Percentiles rank a stretch among this genome's conserved stretches.
Evolutionary conservation across 306 rosid genomes (phyloP).

Genomic region (Betula pendula): DNA sequence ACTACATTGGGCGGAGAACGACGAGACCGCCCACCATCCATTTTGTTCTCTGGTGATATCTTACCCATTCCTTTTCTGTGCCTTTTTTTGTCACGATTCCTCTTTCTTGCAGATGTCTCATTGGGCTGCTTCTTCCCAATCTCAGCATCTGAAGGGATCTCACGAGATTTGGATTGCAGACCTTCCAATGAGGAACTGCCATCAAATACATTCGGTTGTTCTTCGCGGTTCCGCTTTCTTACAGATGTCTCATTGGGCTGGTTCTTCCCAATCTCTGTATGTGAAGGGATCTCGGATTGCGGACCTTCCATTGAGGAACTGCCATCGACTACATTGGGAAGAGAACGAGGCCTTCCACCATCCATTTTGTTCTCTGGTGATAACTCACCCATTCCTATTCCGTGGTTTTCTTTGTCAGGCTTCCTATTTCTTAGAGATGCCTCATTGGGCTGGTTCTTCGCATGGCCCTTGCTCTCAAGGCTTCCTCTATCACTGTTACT

Average conservation of each 20-base stretch:
- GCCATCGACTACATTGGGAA: slow-evolving; percentile 23
- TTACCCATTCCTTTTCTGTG: slow-evolving; percentile 22
- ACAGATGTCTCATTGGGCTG: slow-evolving; percentile 31
- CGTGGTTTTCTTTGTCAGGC: slow-evolving; percentile 24
- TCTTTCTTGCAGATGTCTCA: slow-evolving; percentile 32
- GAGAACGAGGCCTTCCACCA: slow-evolving; percentile 19
- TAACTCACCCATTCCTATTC: slow-evolving; percentile 24
- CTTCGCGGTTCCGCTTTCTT: slow-evolving; percentile 34
- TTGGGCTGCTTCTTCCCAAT: slow-evolving; percentile 23
- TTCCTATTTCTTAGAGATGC: slow-evolving; percentile 36
- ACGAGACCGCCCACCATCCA: slow-evolving; percentile 13
- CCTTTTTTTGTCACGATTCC: slow-evolving; percentile 33
- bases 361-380: slow-evolving; percentile 31
- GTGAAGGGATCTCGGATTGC: slow-evolving; percentile 29
- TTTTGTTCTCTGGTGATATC: slow-evolving; percentile 32
- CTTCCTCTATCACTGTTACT: slow-evolving; percentile 32
- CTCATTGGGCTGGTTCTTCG: slow-evolving; percentile 29
- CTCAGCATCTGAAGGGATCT: slow-evolving; percentile 34
- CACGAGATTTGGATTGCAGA: slow-evolving; percentile 21
- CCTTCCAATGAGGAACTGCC: slow-evolving; percentile 26
- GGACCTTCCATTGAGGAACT: slow-evolving; percentile 27
- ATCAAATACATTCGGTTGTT: slow-evolving; percentile 27
- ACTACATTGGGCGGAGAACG: slow-evolving; percentile 16
- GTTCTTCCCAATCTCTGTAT: slow-evolving; percentile 23
- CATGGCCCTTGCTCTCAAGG: slow-evolving; percentile 30